These are phyloP conservation scores for Petunia hybrid DNA, from an alignment of 305 asterid species.

Conservation along the genomic window DNA sequence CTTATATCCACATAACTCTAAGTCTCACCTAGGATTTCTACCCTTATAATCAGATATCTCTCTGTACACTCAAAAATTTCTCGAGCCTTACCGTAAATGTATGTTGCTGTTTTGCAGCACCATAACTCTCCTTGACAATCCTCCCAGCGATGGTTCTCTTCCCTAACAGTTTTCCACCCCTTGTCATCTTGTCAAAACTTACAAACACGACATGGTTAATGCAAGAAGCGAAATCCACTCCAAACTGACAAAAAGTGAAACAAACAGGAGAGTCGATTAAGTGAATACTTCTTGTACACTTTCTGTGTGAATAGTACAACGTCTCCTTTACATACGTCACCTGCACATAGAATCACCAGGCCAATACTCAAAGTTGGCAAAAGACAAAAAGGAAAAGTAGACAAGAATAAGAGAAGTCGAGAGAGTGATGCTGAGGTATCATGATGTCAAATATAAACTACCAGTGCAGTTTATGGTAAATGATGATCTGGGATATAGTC, in stretches of 20 bases:
- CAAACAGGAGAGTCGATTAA: conserved; percentile 23
- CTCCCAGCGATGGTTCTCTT: conserved; percentile 75
- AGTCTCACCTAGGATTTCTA: not conserved
- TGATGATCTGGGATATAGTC: conserved; percentile 69
- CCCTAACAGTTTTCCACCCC: conserved; percentile 51
- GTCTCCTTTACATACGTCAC: conserved; percentile 87
- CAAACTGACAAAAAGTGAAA: conserved; percentile 10
- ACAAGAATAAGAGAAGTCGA: not conserved
- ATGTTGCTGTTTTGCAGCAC: conserved; percentile 82
- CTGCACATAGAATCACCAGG: conserved; percentile 45
- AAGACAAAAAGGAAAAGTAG: conserved; percentile 17
- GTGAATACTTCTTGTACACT: conserved; percentile 56
- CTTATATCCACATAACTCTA: not conserved
- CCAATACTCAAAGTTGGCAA: not conserved
- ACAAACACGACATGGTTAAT: conserved; percentile 31
- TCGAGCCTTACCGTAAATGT: conserved; percentile 72
- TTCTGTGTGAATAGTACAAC: conserved; percentile 76
- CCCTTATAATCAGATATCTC: not conserved
- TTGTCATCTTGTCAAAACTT: conserved; percentile 56
- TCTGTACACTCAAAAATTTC: not conserved
- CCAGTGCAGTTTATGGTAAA: conserved; percentile 78
- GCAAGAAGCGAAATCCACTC: conserved; percentile 26
- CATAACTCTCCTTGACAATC: conserved; percentile 79
- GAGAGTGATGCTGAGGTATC: not conserved
- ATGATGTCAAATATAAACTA: conserved; percentile 37